These are phyloP conservation scores for Primulina huaijiensis DNA, from an alignment of 257 asterid species.

Conservation along the genomic window DNA sequence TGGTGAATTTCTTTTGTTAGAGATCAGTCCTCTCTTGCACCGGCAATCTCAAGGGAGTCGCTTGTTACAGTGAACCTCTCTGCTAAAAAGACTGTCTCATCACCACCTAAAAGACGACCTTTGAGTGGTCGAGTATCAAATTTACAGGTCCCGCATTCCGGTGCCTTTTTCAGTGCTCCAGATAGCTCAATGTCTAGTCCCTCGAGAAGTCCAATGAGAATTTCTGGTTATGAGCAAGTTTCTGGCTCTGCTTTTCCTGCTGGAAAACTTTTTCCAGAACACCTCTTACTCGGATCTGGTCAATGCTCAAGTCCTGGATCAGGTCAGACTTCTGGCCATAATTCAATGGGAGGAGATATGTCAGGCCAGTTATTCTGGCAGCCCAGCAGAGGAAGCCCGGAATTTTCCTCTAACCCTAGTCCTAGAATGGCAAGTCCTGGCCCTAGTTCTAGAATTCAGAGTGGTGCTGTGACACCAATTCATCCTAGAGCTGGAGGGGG, in stretches of 20 bases:
- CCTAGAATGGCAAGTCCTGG: conserved; percentile 97
- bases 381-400: conserved; percentile 94
- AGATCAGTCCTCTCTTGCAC: conserved; percentile 62
- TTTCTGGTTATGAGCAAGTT: conserved; percentile 60
- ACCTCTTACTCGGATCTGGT: conserved; percentile 82
- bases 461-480: conserved; percentile 95
- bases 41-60: conserved; percentile 46
- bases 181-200: conserved; percentile 99
- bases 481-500: conserved; percentile 92
- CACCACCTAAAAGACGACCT: conserved; percentile 73
- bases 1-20: conserved; percentile 53
- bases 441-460: conserved; percentile 92
- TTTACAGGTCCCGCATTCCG: conserved; percentile 73
- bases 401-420: conserved; percentile 86
- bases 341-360: conserved; percentile 97
- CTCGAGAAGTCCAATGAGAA: conserved; percentile 85
- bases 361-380: conserved; percentile 84
- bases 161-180: conserved; percentile 78
- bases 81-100: conserved; percentile 49
- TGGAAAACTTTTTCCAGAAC: conserved; percentile 65
- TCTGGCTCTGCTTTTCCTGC: conserved; percentile 51
- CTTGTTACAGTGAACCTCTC: conserved; percentile 58
- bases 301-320: conserved; percentile 99
- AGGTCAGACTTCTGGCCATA: conserved; percentile 96
- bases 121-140: conserved; percentile 54